Base-by-base conservation (phyloP, 441 rosid species). In the Arabidopsis lyrata region DNA sequence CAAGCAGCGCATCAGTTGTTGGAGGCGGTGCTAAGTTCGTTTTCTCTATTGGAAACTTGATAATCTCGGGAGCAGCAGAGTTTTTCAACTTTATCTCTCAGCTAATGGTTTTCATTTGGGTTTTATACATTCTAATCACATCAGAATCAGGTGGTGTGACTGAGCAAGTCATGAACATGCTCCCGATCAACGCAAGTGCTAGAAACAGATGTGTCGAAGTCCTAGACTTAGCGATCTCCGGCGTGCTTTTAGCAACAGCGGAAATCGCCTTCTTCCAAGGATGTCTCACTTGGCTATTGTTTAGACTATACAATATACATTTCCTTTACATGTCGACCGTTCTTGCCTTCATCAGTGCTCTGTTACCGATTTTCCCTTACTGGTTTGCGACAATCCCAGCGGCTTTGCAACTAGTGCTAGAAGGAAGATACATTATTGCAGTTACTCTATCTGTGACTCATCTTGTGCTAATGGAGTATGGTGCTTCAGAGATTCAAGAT, bases 141-240 rank as follows among this genome's bases (percentile, higher is more conserved):
- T 89, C 99, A 3, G 96, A 91, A 24, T 91, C 99, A 34, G 98
- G 98, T 0, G 99, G 98, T 52, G 97, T 95, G n/a, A 95, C 98
- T 0, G 93, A 92, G 77, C 97, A 95, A 78, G 90, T 90, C 15
- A 89, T 95, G 86, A 71, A 71, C 65, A 91, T 93, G 99, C 74
- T 95, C 58, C 99, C 63, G 1, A 86, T 95, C 47, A 81, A 92
- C 22, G 57, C 71, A 20, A 34, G 85, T 0, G 88, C 92, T 0
- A 83, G 97, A 78, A 45, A 10, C n/a, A 80, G 89, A 78, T 92
- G 97, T 4, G 96, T 95, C 0, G 90, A 92, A 75, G 99, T 95
- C 41, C 83, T 95, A n/a, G 92, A 95, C 62, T 68, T 85, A 50
- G 96, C 99, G 0, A 82, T 95, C 55, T 95, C 98, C 0, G 96